Conservation (phyloP, 2,329 filamentous ascomycete genomes). For the Fusarium xylarioides region DNA sequence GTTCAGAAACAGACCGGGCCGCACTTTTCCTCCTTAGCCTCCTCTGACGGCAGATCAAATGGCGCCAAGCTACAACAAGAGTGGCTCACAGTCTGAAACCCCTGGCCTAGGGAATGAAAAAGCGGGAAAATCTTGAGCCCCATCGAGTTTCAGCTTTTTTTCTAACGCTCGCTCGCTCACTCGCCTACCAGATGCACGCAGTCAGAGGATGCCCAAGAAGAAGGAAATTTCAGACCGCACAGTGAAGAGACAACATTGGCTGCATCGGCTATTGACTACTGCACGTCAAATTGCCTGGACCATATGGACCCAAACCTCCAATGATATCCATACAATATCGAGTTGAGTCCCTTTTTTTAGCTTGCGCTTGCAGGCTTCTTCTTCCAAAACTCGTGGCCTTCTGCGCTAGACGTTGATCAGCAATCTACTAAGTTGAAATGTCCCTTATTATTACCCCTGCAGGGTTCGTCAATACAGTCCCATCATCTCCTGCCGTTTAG, state of each 20-base stretch:
- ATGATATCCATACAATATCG: neutral
- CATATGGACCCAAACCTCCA: slow-evolving; percentile 11
- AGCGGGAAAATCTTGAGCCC: slow-evolving; percentile 9
- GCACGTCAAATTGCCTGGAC: slow-evolving; percentile 39
- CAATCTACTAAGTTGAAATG: neutral
- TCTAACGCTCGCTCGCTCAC: slow-evolving; percentile 3
- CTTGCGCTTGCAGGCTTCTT: neutral
- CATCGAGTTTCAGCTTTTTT: slow-evolving; percentile 35
- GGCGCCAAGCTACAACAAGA: slow-evolving; percentile 28
- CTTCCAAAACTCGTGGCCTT: slow-evolving; percentile 13
- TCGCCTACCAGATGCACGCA: slow-evolving; percentile 1
- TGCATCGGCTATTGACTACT: slow-evolving; percentile 24
- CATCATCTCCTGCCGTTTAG: slow-evolving; percentile 28
- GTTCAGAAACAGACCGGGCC: slow-evolving; percentile 21
- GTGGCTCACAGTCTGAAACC: slow-evolving; percentile 21
- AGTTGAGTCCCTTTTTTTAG: slow-evolving; percentile 35
- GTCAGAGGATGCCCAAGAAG: neutral
- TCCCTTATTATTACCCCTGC: slow-evolving; percentile 14
- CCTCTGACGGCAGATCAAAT: slow-evolving; percentile 23
- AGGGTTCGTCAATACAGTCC: slow-evolving; percentile 24
- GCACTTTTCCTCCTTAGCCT: slow-evolving; percentile 18
- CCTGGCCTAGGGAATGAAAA: slow-evolving; percentile 16
- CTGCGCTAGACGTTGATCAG: slow-evolving; percentile 8
- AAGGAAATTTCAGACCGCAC: slow-evolving; percentile 4
- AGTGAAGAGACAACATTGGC: slow-evolving; percentile 15